Evolutionary conservation across 495 filamentous ascomycete genomes (phyloP), one percentile per base, ranked within the genome.

Genomic region (Penicillium cataractarum): DNA sequence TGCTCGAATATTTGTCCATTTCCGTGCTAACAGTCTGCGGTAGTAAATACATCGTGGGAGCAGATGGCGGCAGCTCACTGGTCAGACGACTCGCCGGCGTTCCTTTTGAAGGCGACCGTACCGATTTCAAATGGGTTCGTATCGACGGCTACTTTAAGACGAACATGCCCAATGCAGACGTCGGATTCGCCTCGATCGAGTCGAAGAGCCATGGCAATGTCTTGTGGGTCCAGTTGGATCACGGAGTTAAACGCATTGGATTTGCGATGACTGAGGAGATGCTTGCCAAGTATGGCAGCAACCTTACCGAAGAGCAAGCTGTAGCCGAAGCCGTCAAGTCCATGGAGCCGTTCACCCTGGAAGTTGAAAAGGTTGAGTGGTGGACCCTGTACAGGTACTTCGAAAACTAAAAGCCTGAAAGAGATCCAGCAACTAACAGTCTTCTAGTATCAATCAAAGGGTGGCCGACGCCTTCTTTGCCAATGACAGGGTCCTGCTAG

Each of bases 361-460:
- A 72, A 6, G 80, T 83, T 48, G 73, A 77, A 40, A 67, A 73
- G 24, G 79, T 85, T 0, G 75, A 85, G 49, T 85, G 82, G 84
- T 86, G 78, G 77, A 86, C 83, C 2, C 72, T 61, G 52, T 84
- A 29, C 17, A 40, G 37, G 37, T n/a, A 40, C 6, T 17, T 40
- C n/a, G 7, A 35, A 35, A 0, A 13, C 10, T 12, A 12, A 10
- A 35, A 35, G 6, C 9, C 9, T 12, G 2, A 12, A 35, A 35
- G 33, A 35, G 9, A 35, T 13, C 13, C 33, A 35, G 13, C 33
- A 3, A n/a, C 37, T 40, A 10, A 40, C 37, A 40, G 2, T n/a
- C 4, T 40, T 85, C 86, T 60, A 78, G 74, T 1, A 83, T 86
- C 29, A 80, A 82, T 1, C 84, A 87, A 60, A 75, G 82, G 1